Evolutionary conservation across 352 stramenopile species (phyloP).

Genomic region (Phytophthora kernoviae): DNA sequence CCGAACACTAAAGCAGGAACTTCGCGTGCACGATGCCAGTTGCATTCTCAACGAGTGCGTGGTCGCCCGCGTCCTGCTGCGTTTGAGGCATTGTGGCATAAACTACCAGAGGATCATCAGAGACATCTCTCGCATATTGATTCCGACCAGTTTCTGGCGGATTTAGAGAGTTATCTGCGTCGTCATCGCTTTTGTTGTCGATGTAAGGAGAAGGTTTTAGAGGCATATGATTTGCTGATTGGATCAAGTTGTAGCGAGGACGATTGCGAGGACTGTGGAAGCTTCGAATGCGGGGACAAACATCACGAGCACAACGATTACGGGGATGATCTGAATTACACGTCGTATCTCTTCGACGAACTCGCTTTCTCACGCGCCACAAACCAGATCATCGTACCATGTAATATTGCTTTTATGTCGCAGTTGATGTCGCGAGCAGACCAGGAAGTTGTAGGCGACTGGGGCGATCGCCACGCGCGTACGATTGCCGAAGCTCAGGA

Average conservation of each 20-base stretch:
- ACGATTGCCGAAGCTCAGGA: slow-evolving; percentile 88
- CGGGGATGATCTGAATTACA: slow-evolving; percentile 85
- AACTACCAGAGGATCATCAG: slow-evolving; percentile 79
- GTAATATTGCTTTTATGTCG: slow-evolving; percentile 86
- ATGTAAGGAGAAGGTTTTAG: slow-evolving; percentile 89
- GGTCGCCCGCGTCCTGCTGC: slow-evolving; percentile 71
- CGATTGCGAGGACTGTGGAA: slow-evolving; percentile 85
- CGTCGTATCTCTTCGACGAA: slow-evolving; percentile 88
- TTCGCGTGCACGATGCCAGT: slow-evolving; percentile 61
- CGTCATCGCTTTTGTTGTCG: slow-evolving; percentile 88
- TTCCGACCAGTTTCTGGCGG: slow-evolving; percentile 87
- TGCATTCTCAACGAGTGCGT: slow-evolving; percentile 80
- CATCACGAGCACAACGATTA: slow-evolving; percentile 78
- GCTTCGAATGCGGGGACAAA: slow-evolving; percentile 78
- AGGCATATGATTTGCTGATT: slow-evolving; percentile 87
- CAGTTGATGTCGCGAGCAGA: slow-evolving; percentile 85
- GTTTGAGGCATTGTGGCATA: slow-evolving; percentile 82
- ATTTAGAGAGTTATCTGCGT: slow-evolving; percentile 84
- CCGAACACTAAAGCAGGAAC: slow-evolving; percentile 33
- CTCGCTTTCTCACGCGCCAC: slow-evolving; percentile 81
- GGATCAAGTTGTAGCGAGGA: slow-evolving; percentile 85
- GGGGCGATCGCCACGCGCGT: slow-evolving; percentile 80
- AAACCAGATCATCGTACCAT: slow-evolving; percentile 84
- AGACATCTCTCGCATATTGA: slow-evolving; percentile 85
- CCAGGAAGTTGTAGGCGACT: slow-evolving; percentile 83